Evolutionary conservation across 208 protist genomes (phyloP).

Genomic region (Spongospora subterranea): DNA sequence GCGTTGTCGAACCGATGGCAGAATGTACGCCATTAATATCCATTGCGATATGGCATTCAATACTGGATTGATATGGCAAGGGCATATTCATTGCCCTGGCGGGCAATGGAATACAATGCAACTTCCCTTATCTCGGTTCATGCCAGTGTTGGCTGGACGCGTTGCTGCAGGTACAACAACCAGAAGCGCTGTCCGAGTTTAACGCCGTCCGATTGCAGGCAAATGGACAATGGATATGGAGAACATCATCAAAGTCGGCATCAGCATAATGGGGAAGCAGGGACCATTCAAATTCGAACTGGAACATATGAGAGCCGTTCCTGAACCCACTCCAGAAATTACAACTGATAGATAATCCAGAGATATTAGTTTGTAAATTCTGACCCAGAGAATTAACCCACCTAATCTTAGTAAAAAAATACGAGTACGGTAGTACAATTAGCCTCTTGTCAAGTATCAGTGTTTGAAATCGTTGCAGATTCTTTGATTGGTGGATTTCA

Average conservation of each 20-base stretch:
- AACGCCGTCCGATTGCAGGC: background rate
- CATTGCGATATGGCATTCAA: conserved; percentile 45
- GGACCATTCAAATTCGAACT: conserved; percentile 46
- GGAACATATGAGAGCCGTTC: background rate
- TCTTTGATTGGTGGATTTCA: too few species aligned
- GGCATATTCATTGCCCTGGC: background rate
- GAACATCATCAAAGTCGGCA: conserved; percentile 50
- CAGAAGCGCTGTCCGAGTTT: background rate
- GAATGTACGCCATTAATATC: conserved; percentile 43
- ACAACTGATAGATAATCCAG: too few species aligned
- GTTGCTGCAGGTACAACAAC: conserved; percentile 9
- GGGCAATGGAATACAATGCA: background rate
- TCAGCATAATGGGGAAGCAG: conserved; percentile 47
- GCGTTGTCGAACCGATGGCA: conserved; percentile 39
- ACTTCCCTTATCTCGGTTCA: background rate
- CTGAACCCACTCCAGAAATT: too few species aligned
- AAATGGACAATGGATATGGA: background rate
- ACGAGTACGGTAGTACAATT: too few species aligned
- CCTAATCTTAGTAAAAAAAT: too few species aligned
- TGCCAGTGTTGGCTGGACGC: conserved; percentile 34
- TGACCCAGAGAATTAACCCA: too few species aligned
- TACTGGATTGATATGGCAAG: conserved; percentile 13
- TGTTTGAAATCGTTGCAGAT: too few species aligned
- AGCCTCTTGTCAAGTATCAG: too few species aligned
- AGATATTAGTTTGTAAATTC: too few species aligned